phyloP scores from a whole-genome alignment of 2,329 filamentous ascomycete genomes.

The Paecilomyces sp. region DNA sequence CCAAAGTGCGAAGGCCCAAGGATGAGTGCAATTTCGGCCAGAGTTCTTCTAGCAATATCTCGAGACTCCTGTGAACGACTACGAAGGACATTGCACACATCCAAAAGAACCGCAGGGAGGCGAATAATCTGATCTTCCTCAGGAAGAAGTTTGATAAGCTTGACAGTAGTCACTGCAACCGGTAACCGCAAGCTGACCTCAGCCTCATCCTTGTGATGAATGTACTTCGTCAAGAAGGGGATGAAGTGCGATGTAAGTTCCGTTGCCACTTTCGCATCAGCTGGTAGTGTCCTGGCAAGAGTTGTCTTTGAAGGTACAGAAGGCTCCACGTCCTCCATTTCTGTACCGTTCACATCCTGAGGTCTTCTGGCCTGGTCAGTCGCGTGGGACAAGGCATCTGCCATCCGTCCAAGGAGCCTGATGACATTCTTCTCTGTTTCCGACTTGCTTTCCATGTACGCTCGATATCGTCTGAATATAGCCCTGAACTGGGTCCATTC shows the following conservation, averaged over 20 bases:
- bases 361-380: constrained; percentile 25
- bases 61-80: constrained; percentile 83
- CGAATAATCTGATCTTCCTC: constrained; percentile 63
- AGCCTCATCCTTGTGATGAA: constrained; percentile 91
- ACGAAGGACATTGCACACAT: constrained; percentile 86
- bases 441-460: constrained; percentile 71
- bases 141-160: constrained; percentile 75
- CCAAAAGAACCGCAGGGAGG: constrained; percentile 76
- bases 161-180: constrained; percentile 80
- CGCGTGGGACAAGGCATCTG: constrained; percentile 64
- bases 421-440: constrained; percentile 82
- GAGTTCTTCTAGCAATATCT: constrained; percentile 82
- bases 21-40: constrained; percentile 73
- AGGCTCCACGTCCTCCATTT: constrained; percentile 21
- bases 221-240: constrained; percentile 71
- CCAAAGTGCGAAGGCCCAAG: constrained; percentile 78
- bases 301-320: constrained; percentile 25
- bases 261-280: constrained; percentile 57
- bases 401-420: constrained; percentile 70
- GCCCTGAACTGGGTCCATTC: constrained; percentile 89
- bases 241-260: constrained; percentile 71
- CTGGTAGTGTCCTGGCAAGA: constrained; percentile 61
- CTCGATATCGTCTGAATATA: constrained; percentile 74
- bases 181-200: constrained; percentile 90
- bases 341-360: constrained; percentile 11